Percentiles rank a stretch among this genome's conserved stretches.
These are phyloP conservation scores for Toxicodendron radicans DNA, from an alignment of 345 rosid species.

Conservation along the genomic window DNA sequence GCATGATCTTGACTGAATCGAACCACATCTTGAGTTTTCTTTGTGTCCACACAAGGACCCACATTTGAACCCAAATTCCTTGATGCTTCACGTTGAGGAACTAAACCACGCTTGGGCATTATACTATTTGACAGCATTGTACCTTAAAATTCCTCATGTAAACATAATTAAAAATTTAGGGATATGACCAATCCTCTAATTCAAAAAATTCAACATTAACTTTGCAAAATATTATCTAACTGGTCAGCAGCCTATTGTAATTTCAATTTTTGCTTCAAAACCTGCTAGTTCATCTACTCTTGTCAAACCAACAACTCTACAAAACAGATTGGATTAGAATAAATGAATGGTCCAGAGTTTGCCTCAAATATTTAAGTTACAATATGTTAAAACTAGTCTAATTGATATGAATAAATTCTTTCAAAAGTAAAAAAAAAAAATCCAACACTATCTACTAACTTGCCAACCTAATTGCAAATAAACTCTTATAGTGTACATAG, in stretches of 20 bases:
- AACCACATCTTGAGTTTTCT: slow-evolving; percentile 44
- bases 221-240: neutral
- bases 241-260: neutral
- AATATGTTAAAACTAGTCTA: too few relatives aligned
- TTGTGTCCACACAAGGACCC: slow-evolving; percentile 24
- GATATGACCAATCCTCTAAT: neutral
- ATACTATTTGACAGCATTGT: slow-evolving; percentile 50
- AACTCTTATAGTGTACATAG: neutral
- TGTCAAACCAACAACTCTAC: too few relatives aligned
- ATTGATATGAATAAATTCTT: neutral
- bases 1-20: slow-evolving; percentile 34
- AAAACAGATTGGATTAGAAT: too few relatives aligned
- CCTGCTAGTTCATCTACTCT: too few relatives aligned
- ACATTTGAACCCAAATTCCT: slow-evolving; percentile 28
- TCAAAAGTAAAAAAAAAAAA: neutral
- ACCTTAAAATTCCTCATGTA: slow-evolving; percentile 35
- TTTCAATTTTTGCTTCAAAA: neutral
- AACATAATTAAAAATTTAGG: slow-evolving; percentile 16
- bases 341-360: too few relatives aligned
- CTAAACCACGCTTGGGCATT: slow-evolving; percentile 55
- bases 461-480: neutral
- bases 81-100: slow-evolving; percentile 45
- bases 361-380: too few relatives aligned
- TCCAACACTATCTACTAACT: neutral
- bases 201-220: neutral